These are phyloP conservation scores for Panaeolus cyanescens DNA, from an alignment of 768 basidiomycete species.

Conservation along the genomic window DNA sequence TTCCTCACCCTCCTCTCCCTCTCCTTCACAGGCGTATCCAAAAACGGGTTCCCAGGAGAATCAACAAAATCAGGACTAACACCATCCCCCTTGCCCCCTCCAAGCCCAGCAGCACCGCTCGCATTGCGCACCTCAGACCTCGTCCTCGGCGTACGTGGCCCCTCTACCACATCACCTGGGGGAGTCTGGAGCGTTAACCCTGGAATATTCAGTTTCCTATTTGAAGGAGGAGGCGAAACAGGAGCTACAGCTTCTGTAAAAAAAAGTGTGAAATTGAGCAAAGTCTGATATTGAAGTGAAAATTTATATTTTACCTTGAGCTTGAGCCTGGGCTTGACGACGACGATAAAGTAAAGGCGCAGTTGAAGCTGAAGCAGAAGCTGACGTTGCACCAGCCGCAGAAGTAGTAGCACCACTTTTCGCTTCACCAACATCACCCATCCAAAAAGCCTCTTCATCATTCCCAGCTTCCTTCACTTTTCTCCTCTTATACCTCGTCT, in stretches of 20 bases:
- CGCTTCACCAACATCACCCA: constrained; percentile 27
- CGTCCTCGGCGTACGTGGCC: constrained; percentile 34
- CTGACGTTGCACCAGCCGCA: neutral
- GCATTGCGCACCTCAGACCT: constrained; percentile 35
- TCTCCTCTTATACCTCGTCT: neutral
- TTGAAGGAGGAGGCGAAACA: constrained; percentile 69
- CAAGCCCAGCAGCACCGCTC: constrained; percentile 30
- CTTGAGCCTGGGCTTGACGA: constrained; percentile 24
- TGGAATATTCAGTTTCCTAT: constrained; percentile 36
- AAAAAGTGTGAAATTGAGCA: no score
- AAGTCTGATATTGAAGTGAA: no score
- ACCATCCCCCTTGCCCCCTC: constrained; percentile 26
- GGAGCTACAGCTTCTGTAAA: constrained; percentile 35
- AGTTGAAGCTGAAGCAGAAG: neutral
- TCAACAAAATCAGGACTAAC: no score
- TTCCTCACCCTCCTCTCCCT: constrained; percentile 27
- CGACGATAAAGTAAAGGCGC: constrained; percentile 40
- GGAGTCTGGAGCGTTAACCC: constrained; percentile 14
- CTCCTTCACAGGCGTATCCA: constrained; percentile 43
- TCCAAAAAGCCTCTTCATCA: constrained; percentile 55
- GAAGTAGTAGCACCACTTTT: neutral
- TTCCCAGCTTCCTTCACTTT: neutral
- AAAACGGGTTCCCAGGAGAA: constrained; percentile 75
- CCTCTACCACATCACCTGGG: neutral
- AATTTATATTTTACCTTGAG: no score